Conservation (phyloP, 768 basidiomycete genomes). For the Sporobolomyces roseus region DNA sequence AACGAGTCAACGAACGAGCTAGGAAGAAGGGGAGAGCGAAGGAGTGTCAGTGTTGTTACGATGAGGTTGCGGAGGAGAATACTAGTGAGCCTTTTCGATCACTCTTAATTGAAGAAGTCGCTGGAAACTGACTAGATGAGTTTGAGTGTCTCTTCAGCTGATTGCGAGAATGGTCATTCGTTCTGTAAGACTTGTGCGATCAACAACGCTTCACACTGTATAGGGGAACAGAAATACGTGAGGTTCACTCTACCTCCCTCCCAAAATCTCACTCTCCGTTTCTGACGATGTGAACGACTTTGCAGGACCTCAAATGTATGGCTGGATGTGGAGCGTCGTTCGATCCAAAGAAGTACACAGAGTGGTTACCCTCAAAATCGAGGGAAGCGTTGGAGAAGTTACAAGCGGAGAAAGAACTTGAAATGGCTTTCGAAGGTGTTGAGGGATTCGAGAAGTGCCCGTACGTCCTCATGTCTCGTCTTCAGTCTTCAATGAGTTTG, state of each 20-base stretch:
- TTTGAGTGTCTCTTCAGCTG: no score
- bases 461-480: conserved; percentile 5
- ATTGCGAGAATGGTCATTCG: conserved; percentile 35
- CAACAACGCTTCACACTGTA: conserved; percentile 22
- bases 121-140: no score
- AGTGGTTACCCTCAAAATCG: conserved; percentile 23
- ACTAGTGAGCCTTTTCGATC: conserved; percentile 11
- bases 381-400: conserved; percentile 31
- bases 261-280: not conserved
- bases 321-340: conserved; percentile 35
- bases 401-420: conserved; percentile 34
- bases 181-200: conserved; percentile 42
- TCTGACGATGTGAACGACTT: not conserved
- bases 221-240: conserved; percentile 37
- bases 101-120: not conserved
- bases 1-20: conserved; percentile 4
- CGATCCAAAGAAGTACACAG: not conserved
- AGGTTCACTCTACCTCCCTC: not conserved
- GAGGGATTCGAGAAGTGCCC: conserved; percentile 36
- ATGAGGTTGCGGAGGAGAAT: conserved; percentile 25
- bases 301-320: conserved; percentile 41
- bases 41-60: conserved; percentile 45
- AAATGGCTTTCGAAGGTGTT: conserved; percentile 35
- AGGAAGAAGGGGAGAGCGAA: conserved; percentile 6
- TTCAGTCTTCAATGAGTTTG: not conserved